Percentiles rank a stretch among this genome's conserved stretches.
Evolutionary conservation across 176 grass and related monocot genomes (phyloP).

Genomic region (Cocos nucifera): DNA sequence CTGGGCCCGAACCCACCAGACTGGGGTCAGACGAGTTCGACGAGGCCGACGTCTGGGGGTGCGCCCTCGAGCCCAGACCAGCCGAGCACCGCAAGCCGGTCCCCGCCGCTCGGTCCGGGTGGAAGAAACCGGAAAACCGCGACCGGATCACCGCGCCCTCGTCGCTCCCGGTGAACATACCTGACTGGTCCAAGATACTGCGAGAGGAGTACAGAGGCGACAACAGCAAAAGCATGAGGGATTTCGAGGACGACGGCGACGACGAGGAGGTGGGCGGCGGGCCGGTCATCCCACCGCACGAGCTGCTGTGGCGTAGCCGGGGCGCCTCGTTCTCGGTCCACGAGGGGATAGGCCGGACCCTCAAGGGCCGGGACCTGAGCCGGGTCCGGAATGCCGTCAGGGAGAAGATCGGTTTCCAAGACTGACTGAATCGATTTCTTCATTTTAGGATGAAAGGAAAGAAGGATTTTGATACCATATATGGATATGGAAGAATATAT

Average conservation of each 20-base stretch:
- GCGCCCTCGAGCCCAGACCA: slow-evolving; percentile 18
- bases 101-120: slow-evolving; percentile 9
- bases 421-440: slow-evolving; percentile 22
- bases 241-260: slow-evolving; percentile 26
- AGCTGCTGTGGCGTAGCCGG: slow-evolving; percentile 57
- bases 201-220: slow-evolving; percentile 40
- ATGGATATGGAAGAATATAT: neutral
- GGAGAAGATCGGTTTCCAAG: slow-evolving; percentile 88
- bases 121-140: neutral
- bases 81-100: slow-evolving; percentile 14
- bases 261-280: neutral
- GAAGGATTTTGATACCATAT: too few relatives aligned
- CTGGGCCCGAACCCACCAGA: slow-evolving; percentile 16
- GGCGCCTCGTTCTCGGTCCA: slow-evolving; percentile 70
- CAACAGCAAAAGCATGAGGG: slow-evolving; percentile 12
- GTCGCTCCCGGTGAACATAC: slow-evolving; percentile 73
- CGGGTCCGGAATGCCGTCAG: slow-evolving; percentile 84
- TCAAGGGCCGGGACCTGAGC: slow-evolving; percentile 93
- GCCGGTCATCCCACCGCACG: slow-evolving; percentile 63
- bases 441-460: too few relatives aligned
- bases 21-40: slow-evolving; percentile 29
- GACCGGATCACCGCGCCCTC: neutral
- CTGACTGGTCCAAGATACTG: slow-evolving; percentile 92
- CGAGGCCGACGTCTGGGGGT: slow-evolving; percentile 76
- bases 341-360: slow-evolving; percentile 78